Conservation (phyloP, 140 eudicot genomes). For the Oenanthe javanica region DNA sequence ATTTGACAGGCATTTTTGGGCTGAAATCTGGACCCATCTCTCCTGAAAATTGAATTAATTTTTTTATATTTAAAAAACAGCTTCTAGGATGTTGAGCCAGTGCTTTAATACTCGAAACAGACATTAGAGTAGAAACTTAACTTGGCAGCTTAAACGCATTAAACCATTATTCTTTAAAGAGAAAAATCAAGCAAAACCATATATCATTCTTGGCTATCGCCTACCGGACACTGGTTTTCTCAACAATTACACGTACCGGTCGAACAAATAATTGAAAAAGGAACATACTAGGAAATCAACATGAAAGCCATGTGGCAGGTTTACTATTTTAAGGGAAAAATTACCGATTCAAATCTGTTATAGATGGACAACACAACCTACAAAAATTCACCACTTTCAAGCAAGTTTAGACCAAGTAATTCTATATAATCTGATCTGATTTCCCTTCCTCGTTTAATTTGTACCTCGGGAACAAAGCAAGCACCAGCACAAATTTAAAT, state of each 20-base stretch:
- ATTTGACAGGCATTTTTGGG: constrained; percentile 77
- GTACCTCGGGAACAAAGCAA: background rate
- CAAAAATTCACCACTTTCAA: background rate
- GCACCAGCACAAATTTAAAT: background rate
- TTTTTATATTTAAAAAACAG: background rate
- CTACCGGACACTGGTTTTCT: background rate
- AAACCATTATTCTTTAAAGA: background rate
- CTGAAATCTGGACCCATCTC: constrained; percentile 96
- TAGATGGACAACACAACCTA: background rate
- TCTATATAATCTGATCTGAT: background rate
- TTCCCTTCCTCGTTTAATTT: background rate
- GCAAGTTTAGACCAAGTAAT: background rate
- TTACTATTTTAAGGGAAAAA: background rate
- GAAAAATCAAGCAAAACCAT: background rate
- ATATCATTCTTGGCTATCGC: background rate
- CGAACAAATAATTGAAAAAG: background rate
- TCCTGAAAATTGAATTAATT: constrained; percentile 44
- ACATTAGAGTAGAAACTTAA: background rate
- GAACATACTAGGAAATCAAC: background rate
- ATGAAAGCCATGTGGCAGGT: background rate
- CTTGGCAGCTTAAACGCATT: too few relatives aligned
- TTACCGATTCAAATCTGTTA: background rate
- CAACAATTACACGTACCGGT: background rate
- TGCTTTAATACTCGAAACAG: background rate
- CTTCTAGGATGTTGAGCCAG: background rate